phyloP scores from a whole-genome alignment of 768 basidiomycete species.

The Xerocomellus dryophilus region DNA sequence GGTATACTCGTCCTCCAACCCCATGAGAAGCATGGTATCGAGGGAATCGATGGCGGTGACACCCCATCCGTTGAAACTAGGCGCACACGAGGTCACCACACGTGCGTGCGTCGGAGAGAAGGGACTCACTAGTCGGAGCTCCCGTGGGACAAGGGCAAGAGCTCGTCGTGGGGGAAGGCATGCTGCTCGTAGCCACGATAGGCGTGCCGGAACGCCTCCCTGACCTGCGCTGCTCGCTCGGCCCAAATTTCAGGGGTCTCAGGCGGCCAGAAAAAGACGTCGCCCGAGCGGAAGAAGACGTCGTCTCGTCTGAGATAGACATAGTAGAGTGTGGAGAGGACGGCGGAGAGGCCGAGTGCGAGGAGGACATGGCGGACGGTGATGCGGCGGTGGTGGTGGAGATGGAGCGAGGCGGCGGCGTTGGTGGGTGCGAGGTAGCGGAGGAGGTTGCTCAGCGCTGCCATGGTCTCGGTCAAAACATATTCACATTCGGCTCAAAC shows the following conservation, averaged over 20 bases:
- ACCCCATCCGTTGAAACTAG: constrained; percentile 79
- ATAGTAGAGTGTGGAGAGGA: constrained; percentile 20
- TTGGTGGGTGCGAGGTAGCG: neutral
- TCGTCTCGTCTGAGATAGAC: constrained; percentile 2
- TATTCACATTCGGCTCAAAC: too few species aligned
- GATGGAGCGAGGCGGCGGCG: neutral
- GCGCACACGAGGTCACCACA: neutral
- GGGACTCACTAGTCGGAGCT: constrained; percentile 48
- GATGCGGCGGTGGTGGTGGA: constrained; percentile 6
- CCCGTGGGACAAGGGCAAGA: constrained; percentile 48
- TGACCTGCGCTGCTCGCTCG: constrained; percentile 53
- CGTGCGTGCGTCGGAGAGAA: too few species aligned
- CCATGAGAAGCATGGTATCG: constrained; percentile 84
- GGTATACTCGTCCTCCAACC: constrained; percentile 63
- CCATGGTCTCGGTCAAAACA: neutral
- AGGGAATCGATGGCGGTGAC: constrained; percentile 76
- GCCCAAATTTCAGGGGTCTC: constrained; percentile 42
- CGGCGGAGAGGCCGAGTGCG: constrained; percentile 3
- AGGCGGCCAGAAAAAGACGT: neutral
- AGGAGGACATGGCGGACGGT: constrained; percentile 19
- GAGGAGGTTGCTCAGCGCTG: constrained; percentile 1
- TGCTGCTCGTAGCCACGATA: constrained; percentile 63
- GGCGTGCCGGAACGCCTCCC: constrained; percentile 60
- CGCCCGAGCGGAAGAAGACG: neutral
- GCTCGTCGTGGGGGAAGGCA: constrained; percentile 63